phyloP scores from a whole-genome alignment of 345 rosid species.

The Salix suchowensis region DNA sequence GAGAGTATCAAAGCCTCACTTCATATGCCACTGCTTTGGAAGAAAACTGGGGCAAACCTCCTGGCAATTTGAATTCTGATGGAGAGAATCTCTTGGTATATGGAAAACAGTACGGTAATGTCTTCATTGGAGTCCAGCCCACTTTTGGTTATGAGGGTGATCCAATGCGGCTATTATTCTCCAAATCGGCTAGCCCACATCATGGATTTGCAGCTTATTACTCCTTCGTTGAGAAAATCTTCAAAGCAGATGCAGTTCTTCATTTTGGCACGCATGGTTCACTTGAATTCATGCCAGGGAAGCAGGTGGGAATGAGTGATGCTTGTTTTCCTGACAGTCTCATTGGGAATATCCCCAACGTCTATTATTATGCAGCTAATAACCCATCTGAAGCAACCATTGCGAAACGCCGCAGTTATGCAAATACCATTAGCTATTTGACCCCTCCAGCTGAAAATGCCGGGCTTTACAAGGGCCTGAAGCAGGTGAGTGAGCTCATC shows the following conservation, averaged over 20 bases:
- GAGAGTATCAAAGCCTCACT: constrained; percentile 79
- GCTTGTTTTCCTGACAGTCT: constrained; percentile 93
- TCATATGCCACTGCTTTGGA: constrained; percentile 80
- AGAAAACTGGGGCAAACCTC: constrained; percentile 99
- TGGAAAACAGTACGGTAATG: constrained; percentile 86
- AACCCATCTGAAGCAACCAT: constrained; percentile 98
- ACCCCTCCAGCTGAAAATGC: constrained; percentile 99
- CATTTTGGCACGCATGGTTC: constrained; percentile 99
- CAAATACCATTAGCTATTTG: constrained; percentile 91
- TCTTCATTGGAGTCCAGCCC: constrained; percentile 97
- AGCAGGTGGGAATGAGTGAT: constrained; percentile 99
- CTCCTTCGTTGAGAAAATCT: constrained; percentile 90
- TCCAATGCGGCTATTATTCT: constrained; percentile 94
- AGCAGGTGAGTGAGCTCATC: constrained; percentile 92
- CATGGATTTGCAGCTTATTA: constrained; percentile 97
- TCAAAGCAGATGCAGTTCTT: constrained; percentile 93
- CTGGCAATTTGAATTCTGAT: constrained; percentile 89
- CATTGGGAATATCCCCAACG: constrained; percentile 93
- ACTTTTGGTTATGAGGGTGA: constrained; percentile 99
- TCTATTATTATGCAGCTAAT: constrained; percentile 92
- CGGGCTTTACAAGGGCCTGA: constrained; percentile 96
- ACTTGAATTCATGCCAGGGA: constrained; percentile 98
- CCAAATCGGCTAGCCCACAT: constrained; percentile 96
- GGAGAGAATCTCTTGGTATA: constrained; percentile 90
- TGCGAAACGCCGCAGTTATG: constrained; percentile 96